Base-by-base conservation (phyloP, 208 protist species). In the Leishmania guyanensis region DNA sequence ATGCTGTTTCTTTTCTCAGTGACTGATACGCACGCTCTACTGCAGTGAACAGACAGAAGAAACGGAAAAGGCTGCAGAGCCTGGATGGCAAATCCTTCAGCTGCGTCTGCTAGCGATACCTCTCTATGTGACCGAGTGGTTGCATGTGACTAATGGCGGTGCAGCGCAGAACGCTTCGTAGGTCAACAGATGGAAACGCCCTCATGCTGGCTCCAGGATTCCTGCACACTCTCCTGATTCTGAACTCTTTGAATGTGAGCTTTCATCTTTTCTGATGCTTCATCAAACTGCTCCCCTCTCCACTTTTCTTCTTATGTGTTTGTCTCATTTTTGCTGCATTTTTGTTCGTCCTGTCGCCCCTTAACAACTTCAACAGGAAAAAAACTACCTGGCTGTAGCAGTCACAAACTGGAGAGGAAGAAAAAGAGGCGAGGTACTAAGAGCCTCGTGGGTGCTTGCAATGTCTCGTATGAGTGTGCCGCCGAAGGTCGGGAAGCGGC, bases 401-500 rank as follows among this genome's bases (percentile, higher is more conserved):
- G 8, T 73, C 12, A 36, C 17, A 26, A 54, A 16, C 10, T 6
- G 14, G 22, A 36, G 46, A 14, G 16, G 22, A n/a, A 54, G 10
- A 54, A 54, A 53, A n/a, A 29, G 16, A 73, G 69, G 46, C 10
- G 26, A 73, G 22, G 69, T 73, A 46, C 2, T 46, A 17, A 54
- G 46, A 3, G 14, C 17, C 29, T 22, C 22, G 10, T 26, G 4
- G 3, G 0, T 43, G 29, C 3, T 56, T 60, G 16, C 50, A 58
- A 95, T 93, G 89, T 85, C 89, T 17, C 89, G 87, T 69, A 76
- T 94, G 50, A 96, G 93, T 56, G 72, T 85, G 16, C 90, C 93
- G 3, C 90, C 93, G 10, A 92, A 94, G 78, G 68, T 72, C 56
- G 84, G 58, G 26, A 75, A 84, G 65, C 84, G 84, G 16, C 71